Evolutionary conservation across 352 stramenopile genomes (phyloP), one percentile per base, ranked within the genome.

Genomic region (Pythium sukuiense): DNA sequence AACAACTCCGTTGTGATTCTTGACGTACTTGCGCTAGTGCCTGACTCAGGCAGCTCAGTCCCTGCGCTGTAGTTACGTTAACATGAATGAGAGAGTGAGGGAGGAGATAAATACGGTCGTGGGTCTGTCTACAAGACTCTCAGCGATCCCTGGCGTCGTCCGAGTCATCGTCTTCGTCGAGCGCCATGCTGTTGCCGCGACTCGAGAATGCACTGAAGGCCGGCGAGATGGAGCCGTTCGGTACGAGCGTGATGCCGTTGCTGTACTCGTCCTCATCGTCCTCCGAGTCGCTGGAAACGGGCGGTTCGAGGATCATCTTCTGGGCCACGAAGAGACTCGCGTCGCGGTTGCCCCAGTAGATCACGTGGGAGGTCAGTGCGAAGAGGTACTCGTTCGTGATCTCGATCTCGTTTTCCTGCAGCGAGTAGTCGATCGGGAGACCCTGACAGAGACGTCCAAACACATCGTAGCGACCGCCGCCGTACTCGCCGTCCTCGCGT

Each of bases 401-500:
- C 75, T 98, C 92, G 52, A 98, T 96, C 72, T 98, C 92, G 66
- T 95, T 97, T 68, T 98, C 92, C 69, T 98, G 92, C 0, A 97
- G 81, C 71, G 92, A 95, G 68, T 95, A 97, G 60, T 93, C 85
- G 61, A 93, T 89, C 4, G 85, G 85, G 2, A 79, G 65, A 4
- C 85, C 85, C 61, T 93, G 80, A 16, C 82, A 93, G 43, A 92
- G 58, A 16, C 69, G 70, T 3, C 83, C 83, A 57, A 87, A 93
- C 53, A 91, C 67, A 13, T 78, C 71, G 8, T 74, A 66, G 62
- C 86, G 77, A 4, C 82, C 67, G 24, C 67, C 63, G 8, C 63
- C 63, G 41, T 73, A 62, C 12, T 70, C 55, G 30, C 55, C 59
- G 41, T 68, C 67, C 26, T 69, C 67, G 12, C 53, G 55, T 26